Conservation (phyloP, 2,329 filamentous ascomycete genomes). For the Didymella glomerata region DNA sequence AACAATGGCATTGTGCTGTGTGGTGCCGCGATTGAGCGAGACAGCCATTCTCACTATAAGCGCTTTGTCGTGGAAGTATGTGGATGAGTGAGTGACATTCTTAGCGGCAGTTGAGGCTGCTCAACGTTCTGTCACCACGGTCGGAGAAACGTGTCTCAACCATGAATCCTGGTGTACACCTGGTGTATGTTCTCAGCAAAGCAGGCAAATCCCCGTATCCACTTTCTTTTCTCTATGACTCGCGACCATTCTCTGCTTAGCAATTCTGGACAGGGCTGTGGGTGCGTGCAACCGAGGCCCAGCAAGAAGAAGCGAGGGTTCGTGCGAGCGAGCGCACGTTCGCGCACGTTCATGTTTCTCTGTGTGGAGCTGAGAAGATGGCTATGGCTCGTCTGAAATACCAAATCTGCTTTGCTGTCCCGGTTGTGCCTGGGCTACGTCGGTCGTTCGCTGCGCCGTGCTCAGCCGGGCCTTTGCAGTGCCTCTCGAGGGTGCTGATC, state of each 20-base stretch:
- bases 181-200: background rate
- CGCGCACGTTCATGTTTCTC: background rate
- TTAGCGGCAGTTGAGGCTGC: slow-evolving; percentile 3
- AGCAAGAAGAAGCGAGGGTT: background rate
- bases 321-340: slow-evolving; percentile 2
- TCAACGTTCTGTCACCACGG: no score
- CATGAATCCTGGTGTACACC: background rate
- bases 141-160: no score
- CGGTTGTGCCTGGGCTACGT: background rate
- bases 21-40: background rate
- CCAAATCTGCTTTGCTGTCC: background rate
- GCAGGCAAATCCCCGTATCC: background rate
- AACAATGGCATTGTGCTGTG: background rate
- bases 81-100: background rate
- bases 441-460: no score
- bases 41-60: background rate
- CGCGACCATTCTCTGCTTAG: background rate
- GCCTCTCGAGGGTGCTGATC: background rate
- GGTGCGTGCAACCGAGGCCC: slow-evolving; percentile 1
- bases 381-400: slow-evolving; percentile 3
- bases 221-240: slow-evolving; percentile 1
- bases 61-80: background rate
- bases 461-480: background rate
- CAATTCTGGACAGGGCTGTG: background rate
- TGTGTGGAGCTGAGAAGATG: background rate